Evolutionary conservation across 2,329 filamentous ascomycete species (phyloP), one percentile per base, ranked within the genome.

Genomic region (Ceratocystis colombiana): DNA sequence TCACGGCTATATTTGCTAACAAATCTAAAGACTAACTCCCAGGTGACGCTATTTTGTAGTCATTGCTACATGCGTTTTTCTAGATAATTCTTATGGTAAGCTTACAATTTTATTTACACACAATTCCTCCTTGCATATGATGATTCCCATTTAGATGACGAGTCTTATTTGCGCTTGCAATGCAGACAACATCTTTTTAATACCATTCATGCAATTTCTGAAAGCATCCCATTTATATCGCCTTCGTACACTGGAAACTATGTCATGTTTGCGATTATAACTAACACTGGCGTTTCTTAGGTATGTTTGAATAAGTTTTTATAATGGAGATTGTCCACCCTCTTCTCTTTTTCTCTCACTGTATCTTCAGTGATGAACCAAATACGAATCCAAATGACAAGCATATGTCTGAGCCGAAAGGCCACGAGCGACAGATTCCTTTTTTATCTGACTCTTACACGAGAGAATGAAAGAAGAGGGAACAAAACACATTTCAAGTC

Each of bases 351-450:
- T 61, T 37, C 25, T 61, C 61, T 59, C 15, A 22, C 46, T 62
- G 57, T 61, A 3, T 44, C 59, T 62, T 67, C 57, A 25, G 63
- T 69, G 68, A 69, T 67, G 68, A 69, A 66, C 66, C 50, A 76
- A 81, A 90, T 87, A 84, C 81, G 79, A 82, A 83, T 80, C 77
- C 78, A 65, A 87, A 85, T 84, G 90, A 95, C 90, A 95, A 95
- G 90, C 90, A 95, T 95, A 95, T 95, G 90, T 95, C 90, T 82
- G 87, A 95, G 90, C 85, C 81, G 79, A 70, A 75, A 75, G 79
- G 76, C 76, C 69, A 75, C 66, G 66, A 68, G 66, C 57, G 66
- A 68, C 57, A 65, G 66, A 68, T 68, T 68, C 62, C 62, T 64
- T 55, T 68, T 64, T 63, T 65, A 53, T 68, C 66, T 68, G 66